These are phyloP conservation scores for Ceratobasidium sp. DNA, from an alignment of 1,284 basidiomycete species.

Conservation along the genomic window DNA sequence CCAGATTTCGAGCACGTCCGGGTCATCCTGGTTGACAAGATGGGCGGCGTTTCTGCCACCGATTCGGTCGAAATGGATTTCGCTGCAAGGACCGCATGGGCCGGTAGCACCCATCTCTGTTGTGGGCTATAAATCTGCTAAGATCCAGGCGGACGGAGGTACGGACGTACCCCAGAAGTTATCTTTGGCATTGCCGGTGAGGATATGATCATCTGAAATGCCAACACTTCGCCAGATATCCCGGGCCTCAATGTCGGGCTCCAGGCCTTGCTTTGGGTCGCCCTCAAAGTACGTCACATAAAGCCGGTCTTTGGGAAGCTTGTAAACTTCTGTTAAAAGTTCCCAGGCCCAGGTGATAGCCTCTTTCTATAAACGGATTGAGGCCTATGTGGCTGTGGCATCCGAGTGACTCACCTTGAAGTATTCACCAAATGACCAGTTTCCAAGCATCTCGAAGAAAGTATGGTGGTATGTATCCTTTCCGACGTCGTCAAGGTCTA, in stretches of 20 bases:
- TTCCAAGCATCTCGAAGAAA: constrained; percentile 99
- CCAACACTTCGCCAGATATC: constrained; percentile 90
- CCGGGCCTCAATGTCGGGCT: constrained; percentile 88
- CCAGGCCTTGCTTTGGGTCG: constrained; percentile 85
- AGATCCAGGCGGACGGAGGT: constrained; percentile 1
- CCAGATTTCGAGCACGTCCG: constrained; percentile 98
- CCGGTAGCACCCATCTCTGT: constrained; percentile 98
- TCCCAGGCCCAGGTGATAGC: constrained; percentile 95
- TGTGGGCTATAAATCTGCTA: constrained; percentile 32
- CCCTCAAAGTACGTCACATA: constrained; percentile 99
- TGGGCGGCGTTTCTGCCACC: constrained; percentile 91
- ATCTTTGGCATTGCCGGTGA: constrained; percentile 95
- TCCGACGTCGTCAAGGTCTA: constrained; percentile 97
- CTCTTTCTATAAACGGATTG: constrained; percentile 72
- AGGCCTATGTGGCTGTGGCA: constrained; percentile 24
- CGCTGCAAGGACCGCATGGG: constrained; percentile 96
- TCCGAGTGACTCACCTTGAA: constrained; percentile 79
- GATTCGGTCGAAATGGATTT: constrained; percentile 97
- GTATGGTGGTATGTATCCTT: constrained; percentile 98
- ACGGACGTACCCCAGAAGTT: constrained; percentile 92
- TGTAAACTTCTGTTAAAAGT: constrained; percentile 88
- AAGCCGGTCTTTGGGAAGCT: constrained; percentile 87
- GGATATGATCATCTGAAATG: constrained; percentile 87
- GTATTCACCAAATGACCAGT: constrained; percentile 99
- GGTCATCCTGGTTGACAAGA: constrained; percentile 95